Conservation (phyloP, 148 eudicot genomes). For the Amaranthus cruentus region DNA sequence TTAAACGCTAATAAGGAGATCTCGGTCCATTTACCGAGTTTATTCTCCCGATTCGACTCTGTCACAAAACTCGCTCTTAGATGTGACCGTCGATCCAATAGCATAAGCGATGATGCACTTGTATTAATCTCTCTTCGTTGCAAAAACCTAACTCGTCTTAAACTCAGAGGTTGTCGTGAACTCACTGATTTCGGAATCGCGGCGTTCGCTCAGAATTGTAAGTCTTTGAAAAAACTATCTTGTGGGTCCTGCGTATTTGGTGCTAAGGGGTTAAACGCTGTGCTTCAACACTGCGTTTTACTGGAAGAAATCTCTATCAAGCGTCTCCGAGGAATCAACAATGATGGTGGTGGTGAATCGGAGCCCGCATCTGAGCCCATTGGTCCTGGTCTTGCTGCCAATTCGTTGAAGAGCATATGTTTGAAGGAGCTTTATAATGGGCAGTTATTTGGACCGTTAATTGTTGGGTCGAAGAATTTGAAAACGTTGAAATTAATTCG, state of each 20-base stretch:
- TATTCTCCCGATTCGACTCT: conserved; percentile 48
- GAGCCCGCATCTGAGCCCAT: conserved; percentile 34
- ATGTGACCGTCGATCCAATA: conserved; percentile 39
- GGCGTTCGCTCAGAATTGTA: conserved; percentile 41
- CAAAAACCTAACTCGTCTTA: conserved; percentile 43
- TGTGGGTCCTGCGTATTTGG: conserved; percentile 59
- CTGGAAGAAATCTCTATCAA: conserved; percentile 49
- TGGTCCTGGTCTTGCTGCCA: conserved; percentile 38
- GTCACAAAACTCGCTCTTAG: conserved; percentile 55
- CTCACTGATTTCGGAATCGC: conserved; percentile 38
- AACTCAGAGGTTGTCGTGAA: conserved; percentile 46
- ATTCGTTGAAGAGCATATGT: conserved; percentile 46
- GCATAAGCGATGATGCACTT: conserved; percentile 37
- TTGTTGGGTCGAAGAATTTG: conserved; percentile 54
- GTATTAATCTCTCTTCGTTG: conserved; percentile 40
- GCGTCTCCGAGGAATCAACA: conserved; percentile 39
- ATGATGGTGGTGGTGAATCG: conserved; percentile 11
- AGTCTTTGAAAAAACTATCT: conserved; percentile 34
- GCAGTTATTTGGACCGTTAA: conserved; percentile 57
- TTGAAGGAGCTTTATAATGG: conserved; percentile 74
- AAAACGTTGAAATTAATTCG: conserved; percentile 46
- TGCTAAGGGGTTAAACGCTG: conserved; percentile 45
- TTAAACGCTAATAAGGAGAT: conserved; percentile 36
- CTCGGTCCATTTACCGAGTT: conserved; percentile 13
- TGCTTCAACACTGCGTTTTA: conserved; percentile 35